Evolutionary conservation across 225 moss, liverwort and hornwort genomes (phyloP).

Genomic region (Polytrichum formosum): DNA sequence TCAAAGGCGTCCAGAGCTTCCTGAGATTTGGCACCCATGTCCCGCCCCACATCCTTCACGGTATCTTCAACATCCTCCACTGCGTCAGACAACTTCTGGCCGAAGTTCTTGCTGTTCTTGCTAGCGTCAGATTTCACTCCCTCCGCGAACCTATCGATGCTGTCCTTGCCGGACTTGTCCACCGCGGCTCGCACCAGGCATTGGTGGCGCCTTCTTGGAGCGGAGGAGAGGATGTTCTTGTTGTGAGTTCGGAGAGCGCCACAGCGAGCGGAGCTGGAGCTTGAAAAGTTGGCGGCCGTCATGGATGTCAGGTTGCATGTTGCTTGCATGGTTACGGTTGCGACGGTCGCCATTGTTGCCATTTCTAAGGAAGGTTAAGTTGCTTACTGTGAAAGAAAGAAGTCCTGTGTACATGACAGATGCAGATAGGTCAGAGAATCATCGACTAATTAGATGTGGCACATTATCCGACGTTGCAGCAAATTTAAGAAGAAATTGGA

Average conservation of each 20-base stretch:
- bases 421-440: background rate
- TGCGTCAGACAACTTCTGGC: conserved; percentile 11
- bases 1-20: conserved; percentile 34
- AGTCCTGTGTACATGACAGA: too few species aligned
- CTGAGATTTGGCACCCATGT: conserved; percentile 48
- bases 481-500: too few species aligned
- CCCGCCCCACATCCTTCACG: conserved; percentile 38
- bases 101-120: conserved; percentile 29
- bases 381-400: too few species aligned
- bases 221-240: background rate
- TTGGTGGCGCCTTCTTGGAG: background rate
- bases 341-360: conserved; percentile 15
- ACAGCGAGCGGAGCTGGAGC: conserved; percentile 10
- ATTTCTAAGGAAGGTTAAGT: background rate
- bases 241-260: background rate
- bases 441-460: background rate
- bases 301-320: conserved; percentile 5
- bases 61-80: conserved; percentile 15
- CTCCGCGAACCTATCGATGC: conserved; percentile 41
- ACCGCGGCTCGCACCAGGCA: conserved; percentile 9
- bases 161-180: conserved; percentile 20
- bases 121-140: conserved; percentile 38
- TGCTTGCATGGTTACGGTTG: conserved; percentile 1
- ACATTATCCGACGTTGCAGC: background rate
- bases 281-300: background rate